Base-by-base conservation (phyloP, 1,284 basidiomycete species). In the Ustilago nuda region DNA sequence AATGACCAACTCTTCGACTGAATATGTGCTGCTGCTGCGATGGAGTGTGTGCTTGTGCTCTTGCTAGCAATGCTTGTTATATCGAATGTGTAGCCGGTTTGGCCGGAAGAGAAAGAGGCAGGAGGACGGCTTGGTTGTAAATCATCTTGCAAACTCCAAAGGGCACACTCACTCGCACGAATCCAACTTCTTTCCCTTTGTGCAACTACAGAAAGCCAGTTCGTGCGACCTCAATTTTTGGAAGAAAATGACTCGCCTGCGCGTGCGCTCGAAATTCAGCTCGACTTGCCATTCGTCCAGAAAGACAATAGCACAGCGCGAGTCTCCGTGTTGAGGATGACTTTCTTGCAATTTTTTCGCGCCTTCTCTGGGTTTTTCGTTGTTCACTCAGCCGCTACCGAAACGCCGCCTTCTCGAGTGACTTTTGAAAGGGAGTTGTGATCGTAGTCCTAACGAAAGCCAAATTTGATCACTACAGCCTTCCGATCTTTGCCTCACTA, bases 171-270 rank as follows among this genome's bases (percentile, higher is more conserved):
- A 45, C 43, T 45, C 43, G 43, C 48, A 50, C 48, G 48, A 50
- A 50, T 50, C 27, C 27, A 50, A 7, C 6, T 17, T 12, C 36
- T 36, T 39, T 17, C 58, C 50, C 37, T 43, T 54, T 56, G 55
- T 56, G 37, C 41, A 17, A 23, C 12, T n/a, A n/a, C 35, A 56
- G 15, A 23, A 15, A n/a, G 53, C 36, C 54, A 39, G 41, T 66
- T n/a, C 27, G 36, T 45, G 52, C 36, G 36, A 33, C 46, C 53
- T 33, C 39, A 55, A 63, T 45, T 45, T 27, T 23, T 45, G 43
- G 43, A 45, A 45, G 43, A 66, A 72, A 72, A 63, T 72, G 70
- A 72, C 70, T 72, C 70, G 64, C 51, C 41, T 41, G 35, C 36
- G 45, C 37, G 55, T 51, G 43, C n/a, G n/a, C 39, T 15, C 23